These are phyloP conservation scores for Rubroboletus pulcherrimus DNA, from an alignment of 768 basidiomycete species.

Conservation along the genomic window DNA sequence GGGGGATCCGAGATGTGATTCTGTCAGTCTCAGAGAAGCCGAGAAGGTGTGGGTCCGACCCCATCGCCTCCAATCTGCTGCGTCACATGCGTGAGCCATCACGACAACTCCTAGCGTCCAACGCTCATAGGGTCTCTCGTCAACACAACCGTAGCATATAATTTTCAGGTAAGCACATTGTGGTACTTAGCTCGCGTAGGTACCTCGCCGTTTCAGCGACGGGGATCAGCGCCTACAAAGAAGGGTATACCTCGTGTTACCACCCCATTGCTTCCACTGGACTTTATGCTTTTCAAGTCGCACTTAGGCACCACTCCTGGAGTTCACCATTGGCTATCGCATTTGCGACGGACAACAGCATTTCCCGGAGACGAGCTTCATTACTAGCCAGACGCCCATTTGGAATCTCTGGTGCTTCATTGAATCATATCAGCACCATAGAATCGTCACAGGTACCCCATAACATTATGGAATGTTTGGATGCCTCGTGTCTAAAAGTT, in stretches of 20 bases:
- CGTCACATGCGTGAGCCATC: not conserved
- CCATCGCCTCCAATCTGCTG: not conserved
- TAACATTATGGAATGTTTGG: not conserved
- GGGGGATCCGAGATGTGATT: not conserved
- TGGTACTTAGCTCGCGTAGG: not conserved
- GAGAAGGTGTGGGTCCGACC: not conserved
- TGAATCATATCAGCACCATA: not conserved
- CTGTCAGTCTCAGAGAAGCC: not conserved
- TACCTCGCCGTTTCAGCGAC: not conserved
- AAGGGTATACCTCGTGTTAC: not conserved
- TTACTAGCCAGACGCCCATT: not conserved
- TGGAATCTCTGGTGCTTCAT: not conserved
- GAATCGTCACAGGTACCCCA: constrained; percentile 1
- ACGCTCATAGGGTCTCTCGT: not conserved
- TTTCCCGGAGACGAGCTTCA: too few relatives aligned
- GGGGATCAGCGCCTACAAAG: constrained; percentile 4
- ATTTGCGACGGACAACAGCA: not conserved
- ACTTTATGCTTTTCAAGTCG: not conserved
- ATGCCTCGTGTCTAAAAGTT: not conserved
- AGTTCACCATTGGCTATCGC: not conserved
- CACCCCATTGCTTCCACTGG: not conserved
- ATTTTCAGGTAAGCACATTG: not conserved
- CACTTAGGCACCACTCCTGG: too few relatives aligned
- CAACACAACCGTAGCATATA: not conserved
- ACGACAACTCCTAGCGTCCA: not conserved